Base-by-base conservation (phyloP, 78 protist genomes). In the Emiliania huxleyi region DNA sequence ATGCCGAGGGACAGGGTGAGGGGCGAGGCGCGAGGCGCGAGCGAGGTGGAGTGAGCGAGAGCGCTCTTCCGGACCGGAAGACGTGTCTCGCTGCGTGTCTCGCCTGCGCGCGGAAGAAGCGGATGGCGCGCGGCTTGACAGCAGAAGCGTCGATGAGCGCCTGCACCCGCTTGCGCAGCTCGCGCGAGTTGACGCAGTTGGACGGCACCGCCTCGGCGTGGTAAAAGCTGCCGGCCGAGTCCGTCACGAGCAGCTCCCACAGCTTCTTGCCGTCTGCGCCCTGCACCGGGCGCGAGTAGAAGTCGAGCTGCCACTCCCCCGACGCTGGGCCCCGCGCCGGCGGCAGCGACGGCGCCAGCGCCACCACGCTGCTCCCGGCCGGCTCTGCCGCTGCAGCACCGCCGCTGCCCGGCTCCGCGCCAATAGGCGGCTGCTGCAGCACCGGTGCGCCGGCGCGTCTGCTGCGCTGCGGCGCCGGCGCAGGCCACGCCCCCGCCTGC, bases 171-270 rank as follows among this genome's bases (percentile, higher is more conserved):
- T 26, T 44, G 55, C 89, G 89, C n/a, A 81, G 89, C 89, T 81
- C 89, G 48, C 89, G 89, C 40, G 56, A 44, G 89, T 81, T 81
- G 56, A 81, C 52, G 56, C 52, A 44, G n/a, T 44, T 42, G 4
- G 89, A 81, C 18, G 89, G 89, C 56, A 81, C 48, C 56, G 89
- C 48, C 89, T 81, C 89, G 23, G 37, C 89, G 56, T 81, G 89
- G 25, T 44, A 1, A 11, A 81, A 42, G 19, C 35, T 2, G 40
- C 89, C 89, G 23, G 85, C 46, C 33, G 38, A 25, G 56, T 81
- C 89, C 56, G 56, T 44, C 29, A 81, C 89, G 29, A 81, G 89
- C 22, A 81, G 89, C 89, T 81, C 89, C 89, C 89, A 81, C 56
- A 81, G 56, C 89, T 81, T 81, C 89, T 81, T 81, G 42, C 89